These are phyloP conservation scores for Solanum chilense DNA, from an alignment of 257 asterid species.

Conservation along the genomic window DNA sequence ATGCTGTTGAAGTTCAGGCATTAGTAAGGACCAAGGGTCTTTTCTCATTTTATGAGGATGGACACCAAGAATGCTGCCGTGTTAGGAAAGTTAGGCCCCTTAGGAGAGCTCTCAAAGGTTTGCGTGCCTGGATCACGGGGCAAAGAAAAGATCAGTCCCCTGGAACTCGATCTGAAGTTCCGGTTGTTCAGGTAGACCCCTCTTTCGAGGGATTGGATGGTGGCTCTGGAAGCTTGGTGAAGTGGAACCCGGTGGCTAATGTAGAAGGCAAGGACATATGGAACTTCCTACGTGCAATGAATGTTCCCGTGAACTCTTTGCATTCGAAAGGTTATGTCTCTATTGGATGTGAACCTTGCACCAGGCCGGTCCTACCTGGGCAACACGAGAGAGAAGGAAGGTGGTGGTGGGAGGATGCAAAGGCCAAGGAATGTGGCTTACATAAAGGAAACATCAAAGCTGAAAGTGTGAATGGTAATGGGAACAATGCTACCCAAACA, in stretches of 20 bases:
- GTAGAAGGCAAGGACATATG: constrained; percentile 57
- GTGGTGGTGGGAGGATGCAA: constrained; percentile 99
- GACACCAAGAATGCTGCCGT: constrained; percentile 92
- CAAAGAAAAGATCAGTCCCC: constrained; percentile 91
- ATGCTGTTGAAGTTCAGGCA: constrained; percentile 68
- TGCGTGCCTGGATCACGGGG: constrained; percentile 87
- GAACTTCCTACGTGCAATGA: constrained; percentile 61
- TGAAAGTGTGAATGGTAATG: constrained; percentile 20
- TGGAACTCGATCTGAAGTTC: constrained; percentile 75
- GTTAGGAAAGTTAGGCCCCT: constrained; percentile 78
- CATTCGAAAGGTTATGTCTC: constrained; percentile 67
- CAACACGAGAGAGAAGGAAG: constrained; percentile 92
- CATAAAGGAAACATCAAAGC: constrained; percentile 81
- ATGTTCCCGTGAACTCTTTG: constrained; percentile 67
- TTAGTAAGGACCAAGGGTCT: constrained; percentile 77
- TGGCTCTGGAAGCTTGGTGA: constrained; percentile 71
- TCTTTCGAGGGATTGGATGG: constrained; percentile 75
- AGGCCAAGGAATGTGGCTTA: constrained; percentile 85
- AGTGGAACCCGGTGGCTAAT: constrained; percentile 86
- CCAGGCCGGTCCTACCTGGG: constrained; percentile 72
- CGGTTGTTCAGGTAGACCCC: constrained; percentile 72
- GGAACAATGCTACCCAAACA: constrained; percentile 1
- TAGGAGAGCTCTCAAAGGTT: constrained; percentile 66
- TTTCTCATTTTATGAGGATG: constrained; percentile 83
- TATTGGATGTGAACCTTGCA: constrained; percentile 89